Conservation (phyloP, 208 protist genomes). For the Acanthamoeba divionensis region DNA sequence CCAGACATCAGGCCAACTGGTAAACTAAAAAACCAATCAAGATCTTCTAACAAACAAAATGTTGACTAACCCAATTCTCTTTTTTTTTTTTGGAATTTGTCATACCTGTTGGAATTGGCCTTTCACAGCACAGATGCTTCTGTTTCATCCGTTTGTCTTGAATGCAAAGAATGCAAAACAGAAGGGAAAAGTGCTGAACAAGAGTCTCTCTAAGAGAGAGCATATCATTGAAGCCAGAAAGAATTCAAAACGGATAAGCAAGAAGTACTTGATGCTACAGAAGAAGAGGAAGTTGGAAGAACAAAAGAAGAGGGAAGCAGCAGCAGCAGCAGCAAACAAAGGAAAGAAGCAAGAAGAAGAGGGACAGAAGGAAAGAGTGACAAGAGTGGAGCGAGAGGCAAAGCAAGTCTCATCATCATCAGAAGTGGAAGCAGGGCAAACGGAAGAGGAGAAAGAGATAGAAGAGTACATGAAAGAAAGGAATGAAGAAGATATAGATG, state of each 20-base stretch:
- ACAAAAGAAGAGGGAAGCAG: background rate
- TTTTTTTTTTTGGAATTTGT: background rate
- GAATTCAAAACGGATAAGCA: background rate
- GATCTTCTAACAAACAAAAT: background rate
- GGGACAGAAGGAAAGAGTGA: background rate
- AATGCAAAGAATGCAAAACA: background rate
- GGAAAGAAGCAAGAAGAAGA: background rate
- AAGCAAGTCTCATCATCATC: background rate
- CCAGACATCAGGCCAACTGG: conserved; percentile 25
- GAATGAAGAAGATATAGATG: too few species aligned
- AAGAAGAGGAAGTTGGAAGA: background rate
- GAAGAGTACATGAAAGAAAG: too few species aligned
- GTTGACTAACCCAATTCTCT: background rate
- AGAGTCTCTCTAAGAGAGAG: conserved; percentile 19
- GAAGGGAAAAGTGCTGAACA: background rate
- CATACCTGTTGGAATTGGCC: background rate
- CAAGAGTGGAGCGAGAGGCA: background rate
- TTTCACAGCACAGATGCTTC: background rate
- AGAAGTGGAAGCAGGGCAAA: too few species aligned
- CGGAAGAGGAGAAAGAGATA: too few species aligned
- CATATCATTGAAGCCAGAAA: background rate
- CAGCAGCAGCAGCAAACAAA: background rate
- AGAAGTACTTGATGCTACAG: background rate
- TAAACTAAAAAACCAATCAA: background rate
- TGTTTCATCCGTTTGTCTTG: conserved; percentile 23